Evolutionary conservation across 805 yeast genomes (phyloP).

Genomic region (Saccharomyces mikatae): DNA sequence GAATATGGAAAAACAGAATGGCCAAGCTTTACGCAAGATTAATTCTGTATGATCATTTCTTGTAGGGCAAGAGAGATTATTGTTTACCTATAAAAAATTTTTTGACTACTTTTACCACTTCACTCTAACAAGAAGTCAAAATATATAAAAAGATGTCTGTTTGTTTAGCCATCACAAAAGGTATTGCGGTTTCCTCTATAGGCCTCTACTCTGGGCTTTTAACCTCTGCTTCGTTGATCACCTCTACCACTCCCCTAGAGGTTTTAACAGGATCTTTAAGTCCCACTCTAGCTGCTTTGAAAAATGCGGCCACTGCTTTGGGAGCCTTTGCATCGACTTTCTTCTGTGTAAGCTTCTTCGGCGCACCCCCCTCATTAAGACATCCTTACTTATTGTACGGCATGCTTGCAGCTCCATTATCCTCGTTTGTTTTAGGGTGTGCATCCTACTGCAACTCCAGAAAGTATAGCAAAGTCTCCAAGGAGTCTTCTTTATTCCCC

Average conservation of each 20-base stretch:
- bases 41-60: background rate
- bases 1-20: background rate
- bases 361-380: constrained; percentile 46
- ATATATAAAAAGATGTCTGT: constrained; percentile 35
- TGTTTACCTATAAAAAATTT: background rate
- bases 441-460: background rate
- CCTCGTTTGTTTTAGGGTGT: constrained; percentile 10
- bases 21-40: background rate
- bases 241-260: constrained; percentile 12
- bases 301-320: constrained; percentile 21
- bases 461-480: background rate
- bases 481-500: background rate
- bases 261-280: constrained; percentile 14
- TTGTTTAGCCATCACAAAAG: constrained; percentile 49
- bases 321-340: constrained; percentile 43
- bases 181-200: constrained; percentile 56
- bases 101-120: background rate
- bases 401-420: constrained; percentile 28
- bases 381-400: constrained; percentile 70
- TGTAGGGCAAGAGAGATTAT: background rate
- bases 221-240: constrained; percentile 25
- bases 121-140: background rate
- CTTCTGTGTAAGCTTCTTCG: constrained; percentile 47
- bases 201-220: constrained; percentile 53
- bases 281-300: constrained; percentile 17